Evolutionary conservation across 805 yeast genomes (phyloP).

Genomic region (Monosporozyma aquatica): DNA sequence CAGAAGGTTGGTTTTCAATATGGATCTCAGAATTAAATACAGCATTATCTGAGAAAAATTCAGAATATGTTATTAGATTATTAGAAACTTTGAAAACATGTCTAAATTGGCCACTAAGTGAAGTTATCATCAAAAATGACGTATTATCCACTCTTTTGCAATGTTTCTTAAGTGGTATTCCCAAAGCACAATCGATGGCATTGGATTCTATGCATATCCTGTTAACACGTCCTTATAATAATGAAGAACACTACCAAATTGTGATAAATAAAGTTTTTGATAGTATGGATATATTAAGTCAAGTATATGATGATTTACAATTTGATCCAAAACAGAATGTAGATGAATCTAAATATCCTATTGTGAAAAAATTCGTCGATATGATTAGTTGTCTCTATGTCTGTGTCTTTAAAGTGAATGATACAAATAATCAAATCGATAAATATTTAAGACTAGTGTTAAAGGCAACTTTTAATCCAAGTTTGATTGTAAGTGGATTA

Average conservation of each 20-base stretch:
- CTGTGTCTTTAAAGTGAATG: conserved; percentile 50
- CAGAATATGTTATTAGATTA: conserved; percentile 53
- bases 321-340: conserved; percentile 56
- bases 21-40: conserved; percentile 52
- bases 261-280: conserved; percentile 76
- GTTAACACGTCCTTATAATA: conserved; percentile 66
- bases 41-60: conserved; percentile 35
- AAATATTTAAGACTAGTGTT: conserved; percentile 68
- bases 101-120: conserved; percentile 82
- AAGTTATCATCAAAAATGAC: conserved; percentile 57
- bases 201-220: conserved; percentile 85
- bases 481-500: conserved; percentile 82
- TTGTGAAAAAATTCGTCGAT: conserved; percentile 84
- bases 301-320: conserved; percentile 46
- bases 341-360: conserved; percentile 71
- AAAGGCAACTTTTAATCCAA: conserved; percentile 72
- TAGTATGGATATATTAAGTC: conserved; percentile 61
- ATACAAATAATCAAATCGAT: conserved; percentile 44
- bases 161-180: conserved; percentile 49
- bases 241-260: conserved; percentile 59
- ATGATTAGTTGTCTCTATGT: conserved; percentile 46
- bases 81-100: conserved; percentile 82
- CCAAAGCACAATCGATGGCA: conserved; percentile 68
- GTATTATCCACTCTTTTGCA: conserved; percentile 54
- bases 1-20: conserved; percentile 77